phyloP scores from a whole-genome alignment of 2,329 filamentous ascomycete genomes.

The Xylariales sp. region DNA sequence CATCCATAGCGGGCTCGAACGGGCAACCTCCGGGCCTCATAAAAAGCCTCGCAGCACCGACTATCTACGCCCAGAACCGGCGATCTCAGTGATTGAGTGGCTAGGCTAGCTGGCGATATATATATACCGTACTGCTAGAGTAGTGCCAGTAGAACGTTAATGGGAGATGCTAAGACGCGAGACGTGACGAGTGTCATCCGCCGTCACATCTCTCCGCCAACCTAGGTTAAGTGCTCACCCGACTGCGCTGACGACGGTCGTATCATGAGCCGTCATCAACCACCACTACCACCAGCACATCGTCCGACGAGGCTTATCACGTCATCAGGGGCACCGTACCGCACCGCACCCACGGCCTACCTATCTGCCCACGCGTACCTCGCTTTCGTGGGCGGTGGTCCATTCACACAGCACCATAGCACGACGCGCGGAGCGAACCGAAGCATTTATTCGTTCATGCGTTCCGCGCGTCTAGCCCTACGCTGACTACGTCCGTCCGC shows the following conservation, averaged over 20 bases:
- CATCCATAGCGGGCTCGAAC: neutral
- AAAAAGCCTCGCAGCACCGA: neutral
- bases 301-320: neutral
- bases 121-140: no score
- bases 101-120: no score
- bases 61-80: no score
- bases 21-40: slow-evolving; percentile 5
- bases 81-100: no score
- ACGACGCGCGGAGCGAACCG: neutral
- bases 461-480: no score
- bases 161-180: neutral
- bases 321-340: neutral
- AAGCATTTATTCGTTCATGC: neutral
- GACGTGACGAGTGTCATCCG: neutral
- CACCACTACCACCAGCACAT: neutral
- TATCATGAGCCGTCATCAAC: neutral
- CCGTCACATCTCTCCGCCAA: neutral
- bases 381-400: no score
- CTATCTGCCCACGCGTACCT: neutral
- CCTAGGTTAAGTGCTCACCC: no score
- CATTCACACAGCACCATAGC: neutral
- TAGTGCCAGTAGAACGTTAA: no score
- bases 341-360: neutral
- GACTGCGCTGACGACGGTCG: neutral
- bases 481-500: no score